A percentile compares a stretch with the other conserved stretches of the same genome.
Evolutionary conservation across 192 early-diverging fungal species (phyloP).

Genomic region (Irineochytrium annulatum): DNA sequence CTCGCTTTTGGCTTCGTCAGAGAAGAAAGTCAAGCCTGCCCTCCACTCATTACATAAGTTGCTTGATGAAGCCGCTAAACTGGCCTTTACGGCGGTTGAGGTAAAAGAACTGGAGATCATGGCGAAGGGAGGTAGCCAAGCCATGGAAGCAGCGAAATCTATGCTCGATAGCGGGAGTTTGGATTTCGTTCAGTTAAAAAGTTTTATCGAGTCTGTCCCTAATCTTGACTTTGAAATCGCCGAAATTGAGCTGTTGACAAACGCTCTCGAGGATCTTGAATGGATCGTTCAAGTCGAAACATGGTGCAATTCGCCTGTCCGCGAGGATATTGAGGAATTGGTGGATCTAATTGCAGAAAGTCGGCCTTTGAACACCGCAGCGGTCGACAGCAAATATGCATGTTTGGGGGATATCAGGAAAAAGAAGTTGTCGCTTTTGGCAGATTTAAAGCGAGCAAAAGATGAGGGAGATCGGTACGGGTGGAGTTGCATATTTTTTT

Average conservation of each 20-base stretch:
- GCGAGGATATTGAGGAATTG: not conserved
- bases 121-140: too few species aligned
- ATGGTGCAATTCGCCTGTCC: not conserved
- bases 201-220: too few species aligned
- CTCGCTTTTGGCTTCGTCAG: not conserved
- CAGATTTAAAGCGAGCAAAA: not conserved
- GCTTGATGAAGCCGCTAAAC: too few species aligned
- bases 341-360: too few species aligned
- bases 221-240: not conserved
- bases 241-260: not conserved
- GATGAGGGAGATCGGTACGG: not conserved
- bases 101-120: too few species aligned
- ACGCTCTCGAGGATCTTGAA: constrained; percentile 6
- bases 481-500: not conserved
- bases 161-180: too few species aligned
- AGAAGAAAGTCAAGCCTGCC: not conserved
- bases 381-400: not conserved
- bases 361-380: not conserved
- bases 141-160: too few species aligned
- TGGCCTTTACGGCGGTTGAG: too few species aligned
- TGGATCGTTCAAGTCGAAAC: constrained; percentile 8
- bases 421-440: not conserved
- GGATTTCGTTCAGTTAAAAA: too few species aligned
- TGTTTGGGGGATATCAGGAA: not conserved
- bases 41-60: too few species aligned